phyloP scores from a whole-genome alignment of 2,329 filamentous ascomycete genomes.

The Diaporthe capsici region DNA sequence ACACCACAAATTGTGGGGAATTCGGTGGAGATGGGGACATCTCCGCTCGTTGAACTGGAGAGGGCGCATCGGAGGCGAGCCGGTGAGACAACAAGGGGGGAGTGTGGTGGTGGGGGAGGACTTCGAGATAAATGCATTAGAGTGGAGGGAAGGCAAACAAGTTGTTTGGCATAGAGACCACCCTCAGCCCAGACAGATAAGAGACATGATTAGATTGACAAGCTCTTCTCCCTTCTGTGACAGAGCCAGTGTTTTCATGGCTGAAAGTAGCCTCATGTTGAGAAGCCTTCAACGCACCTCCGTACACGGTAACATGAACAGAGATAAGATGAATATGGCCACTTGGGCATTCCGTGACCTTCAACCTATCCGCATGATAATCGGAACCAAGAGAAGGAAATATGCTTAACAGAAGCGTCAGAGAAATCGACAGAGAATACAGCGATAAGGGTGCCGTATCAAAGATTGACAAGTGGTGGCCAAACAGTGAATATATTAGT shows the following conservation, averaged over 20 bases:
- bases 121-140: constrained; percentile 42
- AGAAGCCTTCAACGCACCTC: not conserved
- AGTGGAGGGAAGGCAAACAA: constrained; percentile 39
- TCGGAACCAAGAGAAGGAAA: not conserved
- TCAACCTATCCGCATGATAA: not conserved
- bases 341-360: no score
- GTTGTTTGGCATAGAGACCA: constrained; percentile 43
- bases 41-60: not conserved
- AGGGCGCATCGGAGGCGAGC: constrained; percentile 7
- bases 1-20: constrained; percentile 16
- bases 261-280: no score
- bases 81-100: not conserved
- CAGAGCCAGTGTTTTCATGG: not conserved
- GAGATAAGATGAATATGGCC: not conserved
- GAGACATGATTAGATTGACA: constrained; percentile 42
- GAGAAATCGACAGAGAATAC: not conserved
- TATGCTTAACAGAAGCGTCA: not conserved
- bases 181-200: constrained; percentile 40
- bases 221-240: not conserved
- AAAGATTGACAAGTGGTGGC: not conserved
- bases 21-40: not conserved
- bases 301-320: not conserved
- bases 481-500: not conserved
- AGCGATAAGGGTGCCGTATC: not conserved
- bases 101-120: constrained; percentile 6